Evolutionary conservation across 148 eudicot genomes (phyloP), one percentile per base, ranked within the genome.

Genomic region (Arctostaphylos glauca): DNA sequence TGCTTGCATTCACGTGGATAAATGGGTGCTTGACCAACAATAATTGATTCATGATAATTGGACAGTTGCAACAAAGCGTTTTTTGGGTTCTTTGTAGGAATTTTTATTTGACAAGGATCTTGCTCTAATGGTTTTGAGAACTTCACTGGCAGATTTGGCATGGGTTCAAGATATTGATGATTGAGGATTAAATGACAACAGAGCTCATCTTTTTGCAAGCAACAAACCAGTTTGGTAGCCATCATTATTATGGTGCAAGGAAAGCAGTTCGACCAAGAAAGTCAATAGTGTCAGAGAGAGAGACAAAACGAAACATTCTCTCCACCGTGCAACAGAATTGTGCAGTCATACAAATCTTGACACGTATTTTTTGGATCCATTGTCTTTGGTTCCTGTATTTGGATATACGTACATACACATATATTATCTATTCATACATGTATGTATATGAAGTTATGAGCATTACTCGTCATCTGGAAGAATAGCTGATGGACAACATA

Each of bases 121-220:
- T 47, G 55, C 79, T 56, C 54, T 76, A 50, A 38, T 64, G 52
- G 49, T 49, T 21, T 43, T 49, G 25, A 77, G 38, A 41, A 52
- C 8, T 16, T 78, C 50, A 13, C 25, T 89, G 76, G 79, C 95
- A 95, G 98, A 93, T 89, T 86, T 95, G 84, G 88, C 92, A 10
- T 94, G 95, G 95, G 92, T 91, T 84, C 93, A 92, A 84, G 96
- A 90, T 25, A 87, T 90, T 74, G 98, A 92, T 76, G 98, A 95
- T 81, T 93, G 83, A 89, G 66, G 66, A 59, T 70, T 48, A 78
- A 58, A 31, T 43, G 38, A n/a, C 9, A 74, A 25, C 38, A 13
- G 77, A 54, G 77, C 14, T 48, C 48, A 21, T 54, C 55, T 83
- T 18, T 83, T 52, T 49, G 14, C 19, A 31, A 49, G 76, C 18